Base-by-base conservation (phyloP, 2,329 filamentous ascomycete genomes). In the Dissoconium aciculare region DNA sequence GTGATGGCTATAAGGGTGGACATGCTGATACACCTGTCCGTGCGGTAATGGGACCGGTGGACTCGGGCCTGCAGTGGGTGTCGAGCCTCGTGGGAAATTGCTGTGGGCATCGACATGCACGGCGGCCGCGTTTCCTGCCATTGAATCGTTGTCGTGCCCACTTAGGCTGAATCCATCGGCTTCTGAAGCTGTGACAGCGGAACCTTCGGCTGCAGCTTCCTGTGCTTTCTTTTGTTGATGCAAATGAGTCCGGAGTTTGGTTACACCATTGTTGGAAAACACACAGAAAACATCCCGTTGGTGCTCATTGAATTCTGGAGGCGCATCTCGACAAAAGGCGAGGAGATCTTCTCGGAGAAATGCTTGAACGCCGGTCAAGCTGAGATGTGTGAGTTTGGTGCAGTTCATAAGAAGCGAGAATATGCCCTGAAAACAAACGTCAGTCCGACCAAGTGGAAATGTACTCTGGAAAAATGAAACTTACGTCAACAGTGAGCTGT, bases 251-350 rank as follows among this genome's bases (percentile, higher is more conserved):
- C 87, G 77, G 15, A 98, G 70, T 24, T 71, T 70, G 25, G 64
- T 63, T 2, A 98, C 87, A 33, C 85, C 85, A 15, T 71, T 68
- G 4, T 89, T 87, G 2, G 85, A 94, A 55, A 98, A 98, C 32
- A 98, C 89, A 50, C 89, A 98, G 53, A 98, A 98, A 5, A 95
- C 83, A 31, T 87, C 78, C 39, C 89, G 74, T 54, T 98, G 89
- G 50, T 94, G 84, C 27, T 87, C 79, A 11, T 85, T 95, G 53
- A 98, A 98, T 56, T 95, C 89, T 74, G 68, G 58, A 21, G 89
- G 89, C 1, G 89, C 83, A 45, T 80, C 75, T 38, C 89, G 74
- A 51, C 89, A 95, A 53, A 83, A 95, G 4, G 67, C 63, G 31
- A 83, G 78, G 16, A 95, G 69, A 43, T 94, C 85, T 33, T 83